Evolutionary conservation across 805 yeast species (phyloP), one percentile per base, ranked within the genome.

Genomic region (Pichia nakasei): DNA sequence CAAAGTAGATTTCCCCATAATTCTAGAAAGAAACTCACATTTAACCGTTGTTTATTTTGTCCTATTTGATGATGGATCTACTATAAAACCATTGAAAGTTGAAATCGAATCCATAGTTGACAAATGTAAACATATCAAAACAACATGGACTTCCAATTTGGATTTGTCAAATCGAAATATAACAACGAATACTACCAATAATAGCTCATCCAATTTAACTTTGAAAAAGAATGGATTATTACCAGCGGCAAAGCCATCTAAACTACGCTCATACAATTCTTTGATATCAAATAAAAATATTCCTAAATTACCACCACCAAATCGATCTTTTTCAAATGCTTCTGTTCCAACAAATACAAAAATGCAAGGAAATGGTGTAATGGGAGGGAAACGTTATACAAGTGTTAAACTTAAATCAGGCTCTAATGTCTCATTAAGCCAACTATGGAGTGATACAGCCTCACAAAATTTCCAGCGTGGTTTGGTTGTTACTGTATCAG

Each of bases 401-500:
- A 50, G 50, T 6, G 21, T 44, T 6, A 52, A 48, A 35, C 19
- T 49, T 17, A 49, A 47, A 36, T 54, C 60, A 3, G 52, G 49
- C 15, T 57, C 62, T 1, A 41, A 49, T 29, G 21, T 46, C 5
- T 53, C 64, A 3, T 40, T 52, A 12, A 45, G 45, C 26, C 40
- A 48, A 6, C 31, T 45, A 22, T 45, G 47, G 47, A 27, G 44
- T 5, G 47, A 41, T 1, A 45, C 38, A 22, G 44, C 54, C 8
- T 42, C 57, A 18, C 47, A 44, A 34, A 40, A 43, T 15, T 41
- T 45, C 20, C 44, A 41, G 34, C 38, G 47, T 15, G 47, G 47
- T 1, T 24, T 45, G 4, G 47, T 45, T 12, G 65, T 83, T 13
- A 73, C 82, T 3, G 76, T 84, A 45, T 66, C 72, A 5, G 93